phyloP scores from a whole-genome alignment of 805 yeast genomes.

The Priceomyces fermenticarens region DNA sequence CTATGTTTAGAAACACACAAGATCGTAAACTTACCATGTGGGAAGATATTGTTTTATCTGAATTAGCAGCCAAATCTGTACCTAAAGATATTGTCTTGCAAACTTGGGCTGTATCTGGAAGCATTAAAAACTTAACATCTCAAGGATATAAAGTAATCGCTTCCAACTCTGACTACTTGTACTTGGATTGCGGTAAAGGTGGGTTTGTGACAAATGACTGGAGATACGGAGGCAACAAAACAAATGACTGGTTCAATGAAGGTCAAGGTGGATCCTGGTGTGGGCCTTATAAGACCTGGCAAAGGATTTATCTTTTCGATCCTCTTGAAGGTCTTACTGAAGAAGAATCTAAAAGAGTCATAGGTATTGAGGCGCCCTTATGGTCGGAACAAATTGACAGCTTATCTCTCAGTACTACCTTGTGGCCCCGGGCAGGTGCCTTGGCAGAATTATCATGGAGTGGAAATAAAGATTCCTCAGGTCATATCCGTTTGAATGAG shows the following conservation, averaged over 20 bases:
- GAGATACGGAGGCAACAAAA: constrained; percentile 22
- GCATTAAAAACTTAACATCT: constrained; percentile 25
- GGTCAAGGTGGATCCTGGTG: constrained; percentile 37
- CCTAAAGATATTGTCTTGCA: constrained; percentile 34
- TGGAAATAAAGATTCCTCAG: constrained; percentile 32
- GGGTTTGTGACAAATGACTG: constrained; percentile 35
- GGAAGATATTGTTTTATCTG: constrained; percentile 32
- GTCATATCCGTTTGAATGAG: constrained; percentile 22
- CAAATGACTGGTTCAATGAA: constrained; percentile 22
- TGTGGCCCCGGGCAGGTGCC: constrained; percentile 44
- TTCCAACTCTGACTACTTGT: constrained; percentile 28
- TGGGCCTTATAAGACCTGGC: constrained; percentile 44
- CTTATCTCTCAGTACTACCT: constrained; percentile 22
- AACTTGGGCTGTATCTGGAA: constrained; percentile 24
- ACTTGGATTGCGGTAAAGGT: constrained; percentile 42
- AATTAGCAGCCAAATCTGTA: constrained; percentile 20
- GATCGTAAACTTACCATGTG: constrained; percentile 34
- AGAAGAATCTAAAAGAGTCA: constrained; percentile 23
- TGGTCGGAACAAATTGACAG: constrained; percentile 40
- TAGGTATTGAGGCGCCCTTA: constrained; percentile 39
- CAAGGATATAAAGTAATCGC: constrained; percentile 39
- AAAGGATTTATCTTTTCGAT: constrained; percentile 36
- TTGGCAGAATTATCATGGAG: constrained; percentile 41
- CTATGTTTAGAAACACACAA: constrained; percentile 24
- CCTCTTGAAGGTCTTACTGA: constrained; percentile 27